Percentiles rank a stretch among this genome's conserved stretches.
These are phyloP conservation scores for Carpinus fangiana DNA, from an alignment of 306 rosid genomes.

Conservation along the genomic window DNA sequence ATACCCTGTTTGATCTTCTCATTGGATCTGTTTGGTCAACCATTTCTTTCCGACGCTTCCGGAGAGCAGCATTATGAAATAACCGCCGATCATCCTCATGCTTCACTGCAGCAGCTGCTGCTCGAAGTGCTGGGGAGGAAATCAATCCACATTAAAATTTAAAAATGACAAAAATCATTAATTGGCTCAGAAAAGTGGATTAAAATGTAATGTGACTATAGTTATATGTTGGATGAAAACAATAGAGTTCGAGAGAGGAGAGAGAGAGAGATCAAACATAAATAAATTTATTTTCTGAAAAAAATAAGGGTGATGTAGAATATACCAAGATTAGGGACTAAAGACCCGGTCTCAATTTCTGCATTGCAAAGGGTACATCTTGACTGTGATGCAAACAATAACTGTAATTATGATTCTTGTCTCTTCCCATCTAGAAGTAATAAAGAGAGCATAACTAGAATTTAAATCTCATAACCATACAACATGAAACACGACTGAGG, in stretches of 20 bases:
- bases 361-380: conserved; percentile 84
- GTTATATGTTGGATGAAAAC: conserved; percentile 20
- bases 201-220: conserved; percentile 8
- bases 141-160: conserved; percentile 24
- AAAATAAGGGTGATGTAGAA: conserved; percentile 21
- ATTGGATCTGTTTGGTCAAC: conserved; percentile 76
- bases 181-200: neutral
- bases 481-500: neutral
- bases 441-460: conserved; percentile 33
- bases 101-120: conserved; percentile 94
- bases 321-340: conserved; percentile 85
- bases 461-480: neutral
- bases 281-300: neutral
- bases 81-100: conserved; percentile 89
- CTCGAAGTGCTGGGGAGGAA: conserved; percentile 77
- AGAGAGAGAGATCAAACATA: neutral
- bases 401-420: conserved; percentile 46
- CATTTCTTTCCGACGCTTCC: conserved; percentile 92
- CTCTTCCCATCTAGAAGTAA: conserved; percentile 37
- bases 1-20: conserved; percentile 83
- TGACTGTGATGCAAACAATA: conserved; percentile 72
- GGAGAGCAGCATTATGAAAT: conserved; percentile 84
- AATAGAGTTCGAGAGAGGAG: neutral
- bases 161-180: conserved; percentile 11
- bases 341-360: conserved; percentile 71